A percentile compares a stretch with the other conserved stretches of the same genome.
phyloP scores from a whole-genome alignment of 1,139 yeast genomes.

The Sugiyamaella paludigena region DNA sequence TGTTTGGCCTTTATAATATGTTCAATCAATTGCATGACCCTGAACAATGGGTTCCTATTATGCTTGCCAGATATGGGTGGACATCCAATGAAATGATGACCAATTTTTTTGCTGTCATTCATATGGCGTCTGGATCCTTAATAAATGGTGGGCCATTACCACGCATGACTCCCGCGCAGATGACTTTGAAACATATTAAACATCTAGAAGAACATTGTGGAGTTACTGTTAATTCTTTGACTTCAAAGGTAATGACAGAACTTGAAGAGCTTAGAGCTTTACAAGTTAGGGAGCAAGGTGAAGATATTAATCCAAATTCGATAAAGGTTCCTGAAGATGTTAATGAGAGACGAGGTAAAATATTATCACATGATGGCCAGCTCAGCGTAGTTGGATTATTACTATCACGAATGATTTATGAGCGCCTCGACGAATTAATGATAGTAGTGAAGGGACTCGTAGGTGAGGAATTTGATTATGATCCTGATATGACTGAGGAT shows the following conservation, averaged over 20 bases:
- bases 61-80: constrained; percentile 30
- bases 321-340: not conserved
- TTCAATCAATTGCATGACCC: constrained; percentile 25
- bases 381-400: constrained; percentile 28
- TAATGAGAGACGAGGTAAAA: not conserved
- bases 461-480: constrained; percentile 33
- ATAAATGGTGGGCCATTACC: constrained; percentile 31
- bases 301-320: not conserved
- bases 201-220: constrained; percentile 20
- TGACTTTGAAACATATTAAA: constrained; percentile 23
- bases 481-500: constrained; percentile 12
- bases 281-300: not conserved
- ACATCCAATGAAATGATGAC: constrained; percentile 28
- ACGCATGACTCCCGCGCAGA: constrained; percentile 32
- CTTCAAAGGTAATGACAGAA: constrained; percentile 3
- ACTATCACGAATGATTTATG: constrained; percentile 29
- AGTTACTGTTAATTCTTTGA: constrained; percentile 11
- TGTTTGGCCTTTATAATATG: constrained; percentile 24
- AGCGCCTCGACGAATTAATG: constrained; percentile 30
- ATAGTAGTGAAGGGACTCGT: constrained; percentile 31
- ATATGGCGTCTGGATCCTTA: constrained; percentile 31
- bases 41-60: constrained; percentile 19
- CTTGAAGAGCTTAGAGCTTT: constrained; percentile 8
- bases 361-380: constrained; percentile 25
- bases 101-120: constrained; percentile 31